Base-by-base conservation (phyloP, 139 green algal genomes). In the Astrephomene gubernaculifera region DNA sequence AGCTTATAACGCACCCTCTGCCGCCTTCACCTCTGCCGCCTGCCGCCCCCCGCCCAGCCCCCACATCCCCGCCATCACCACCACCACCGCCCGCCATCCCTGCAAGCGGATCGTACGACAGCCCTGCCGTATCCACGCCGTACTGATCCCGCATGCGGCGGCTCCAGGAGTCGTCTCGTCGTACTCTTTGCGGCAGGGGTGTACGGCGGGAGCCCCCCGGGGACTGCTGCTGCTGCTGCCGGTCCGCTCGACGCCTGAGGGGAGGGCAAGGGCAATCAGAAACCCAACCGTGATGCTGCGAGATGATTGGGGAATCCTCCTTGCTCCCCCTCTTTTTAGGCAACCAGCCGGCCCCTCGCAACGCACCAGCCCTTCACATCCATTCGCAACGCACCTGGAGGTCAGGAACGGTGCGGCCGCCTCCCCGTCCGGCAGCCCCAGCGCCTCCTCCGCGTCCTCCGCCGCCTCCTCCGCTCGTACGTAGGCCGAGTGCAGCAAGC, bases 111-210 rank as follows among this genome's bases (percentile, higher is more conserved):
- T 83, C 41, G 79, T 85, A 85, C 41, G 79, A 69, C 36, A 76
- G 31, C 9, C 36, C 49, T 17, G 79, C 75, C 65, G 79, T 85
- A 64, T 85, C 79, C n/a, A 85, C 7, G 33, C 79, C 79, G 63
- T 85, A 85, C 79, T 75, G 79, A 43, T 85, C 63, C 22, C 79
- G 63, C 79, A 85, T 85, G n/a, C 79, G 79, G 17, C 38, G 31
- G 79, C 63, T 76, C 79, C 79, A 85, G 12, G 44, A 25, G 79
- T 85, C 79, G 33, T 70, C 52, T 7, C 79, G 63, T 24, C 61
- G 52, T 38, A 72, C 76, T 7, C 76, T 52, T 33, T 52, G 73
- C 8, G 73, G 73, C 73, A 81, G 54, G 33, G 6, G 73, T 35
- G 52, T 53, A 52, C 73, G 53, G 35, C 71, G 45, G 4, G 29